Conservation (phyloP, 345 rosid genomes). For the Cardamine occulta region DNA sequence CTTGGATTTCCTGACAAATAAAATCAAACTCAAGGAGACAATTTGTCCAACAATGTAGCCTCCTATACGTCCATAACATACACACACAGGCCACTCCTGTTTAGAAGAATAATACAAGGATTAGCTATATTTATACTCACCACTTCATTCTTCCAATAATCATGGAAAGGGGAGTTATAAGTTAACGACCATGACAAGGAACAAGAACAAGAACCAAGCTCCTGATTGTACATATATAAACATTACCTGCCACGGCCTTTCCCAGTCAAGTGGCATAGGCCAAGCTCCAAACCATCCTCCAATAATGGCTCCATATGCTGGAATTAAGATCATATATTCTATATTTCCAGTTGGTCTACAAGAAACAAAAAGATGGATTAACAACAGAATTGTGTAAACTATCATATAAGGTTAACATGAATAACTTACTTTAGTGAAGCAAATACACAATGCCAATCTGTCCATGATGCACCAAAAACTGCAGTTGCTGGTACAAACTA, state of each 20-base stretch:
- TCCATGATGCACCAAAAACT: slow-evolving; percentile 75
- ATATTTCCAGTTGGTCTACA: slow-evolving; percentile 58
- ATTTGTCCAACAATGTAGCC: slow-evolving; percentile 63
- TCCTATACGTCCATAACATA: slow-evolving; percentile 67
- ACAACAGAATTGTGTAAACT: neutral
- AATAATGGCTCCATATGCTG: slow-evolving; percentile 77
- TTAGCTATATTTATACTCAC: neutral
- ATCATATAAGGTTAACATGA: neutral
- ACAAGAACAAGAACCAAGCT: slow-evolving; percentile 15
- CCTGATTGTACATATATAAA: neutral
- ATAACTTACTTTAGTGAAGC: slow-evolving; percentile 61
- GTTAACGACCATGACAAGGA: neutral
- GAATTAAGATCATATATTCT: slow-evolving; percentile 72
- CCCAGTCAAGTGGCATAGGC: slow-evolving; percentile 99
- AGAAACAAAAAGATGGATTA: slow-evolving; percentile 19
- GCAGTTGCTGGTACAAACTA: slow-evolving; percentile 79
- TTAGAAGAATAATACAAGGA: slow-evolving; percentile 2
- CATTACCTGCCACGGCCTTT: slow-evolving; percentile 94
- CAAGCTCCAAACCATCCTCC: slow-evolving; percentile 99
- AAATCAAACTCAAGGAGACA: slow-evolving; percentile 47
- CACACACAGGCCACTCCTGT: slow-evolving; percentile 95
- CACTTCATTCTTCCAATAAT: neutral
- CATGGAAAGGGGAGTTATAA: neutral
- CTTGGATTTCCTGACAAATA: slow-evolving; percentile 35
- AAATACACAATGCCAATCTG: slow-evolving; percentile 71